Conservation (phyloP, 2,329 filamentous ascomycete species). For the Trichophyton benhamiae region DNA sequence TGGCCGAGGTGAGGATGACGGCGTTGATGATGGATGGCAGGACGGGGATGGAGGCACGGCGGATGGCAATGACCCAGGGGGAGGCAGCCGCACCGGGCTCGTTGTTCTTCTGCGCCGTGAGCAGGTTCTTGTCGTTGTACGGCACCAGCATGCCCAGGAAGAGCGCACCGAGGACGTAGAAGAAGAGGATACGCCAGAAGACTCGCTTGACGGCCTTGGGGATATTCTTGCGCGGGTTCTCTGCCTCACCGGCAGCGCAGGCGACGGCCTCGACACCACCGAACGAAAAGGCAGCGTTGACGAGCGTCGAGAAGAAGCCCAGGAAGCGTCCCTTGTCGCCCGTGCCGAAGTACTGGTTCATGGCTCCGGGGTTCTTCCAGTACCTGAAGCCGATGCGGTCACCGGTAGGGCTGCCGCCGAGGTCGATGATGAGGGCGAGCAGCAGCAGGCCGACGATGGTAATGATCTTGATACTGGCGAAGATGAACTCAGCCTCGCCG, state of each 20-base stretch:
- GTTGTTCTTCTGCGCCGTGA: constrained; percentile 40
- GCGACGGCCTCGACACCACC: constrained; percentile 39
- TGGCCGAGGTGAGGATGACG: constrained; percentile 59
- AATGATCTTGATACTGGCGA: constrained; percentile 41
- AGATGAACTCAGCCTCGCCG: constrained; percentile 42
- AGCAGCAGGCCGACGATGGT: constrained; percentile 37
- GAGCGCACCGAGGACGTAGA: constrained; percentile 46
- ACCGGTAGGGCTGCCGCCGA: constrained; percentile 49
- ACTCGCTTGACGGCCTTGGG: constrained; percentile 44
- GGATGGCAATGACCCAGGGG: constrained; percentile 61
- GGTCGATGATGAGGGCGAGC: constrained; percentile 45
- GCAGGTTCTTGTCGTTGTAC: constrained; percentile 45
- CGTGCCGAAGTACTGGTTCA: constrained; percentile 51
- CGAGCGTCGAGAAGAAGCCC: constrained; percentile 43
- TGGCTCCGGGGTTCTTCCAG: constrained; percentile 56
- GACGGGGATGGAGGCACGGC: constrained; percentile 52
- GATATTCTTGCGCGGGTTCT: constrained; percentile 41
- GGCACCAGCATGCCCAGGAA: constrained; percentile 53
- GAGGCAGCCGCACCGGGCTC: constrained; percentile 49
- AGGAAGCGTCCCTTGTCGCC: constrained; percentile 51
- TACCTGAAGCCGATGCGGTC: constrained; percentile 53
- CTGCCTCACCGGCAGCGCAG: constrained; percentile 44
- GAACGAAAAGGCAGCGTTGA: constrained; percentile 28
- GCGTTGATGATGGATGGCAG: constrained; percentile 66
- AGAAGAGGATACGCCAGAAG: constrained; percentile 44